These are phyloP conservation scores for Cutaneotrichosporon dermatis DNA, from an alignment of 1,284 basidiomycete genomes.

Conservation along the genomic window DNA sequence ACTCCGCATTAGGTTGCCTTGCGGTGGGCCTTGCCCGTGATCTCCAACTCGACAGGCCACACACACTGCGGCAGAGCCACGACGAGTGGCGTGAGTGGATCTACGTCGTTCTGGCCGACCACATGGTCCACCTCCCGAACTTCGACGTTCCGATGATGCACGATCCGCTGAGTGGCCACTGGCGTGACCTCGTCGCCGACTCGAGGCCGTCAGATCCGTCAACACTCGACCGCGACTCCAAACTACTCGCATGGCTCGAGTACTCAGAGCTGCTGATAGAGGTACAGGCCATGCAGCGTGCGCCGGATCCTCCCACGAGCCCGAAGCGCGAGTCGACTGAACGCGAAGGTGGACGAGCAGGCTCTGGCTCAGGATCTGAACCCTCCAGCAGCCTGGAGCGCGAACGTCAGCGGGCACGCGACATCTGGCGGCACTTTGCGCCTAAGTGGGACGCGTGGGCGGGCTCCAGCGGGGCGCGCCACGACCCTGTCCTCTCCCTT, in stretches of 20 bases:
- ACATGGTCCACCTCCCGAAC: constrained; percentile 37
- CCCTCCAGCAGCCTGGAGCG: background rate
- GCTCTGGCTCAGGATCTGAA: too few species aligned
- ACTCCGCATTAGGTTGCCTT: constrained; percentile 32
- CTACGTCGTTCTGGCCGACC: constrained; percentile 44
- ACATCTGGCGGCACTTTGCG: constrained; percentile 32
- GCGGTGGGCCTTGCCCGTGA: constrained; percentile 38
- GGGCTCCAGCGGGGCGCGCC: constrained; percentile 22
- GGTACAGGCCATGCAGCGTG: constrained; percentile 16
- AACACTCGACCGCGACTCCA: constrained; percentile 42
- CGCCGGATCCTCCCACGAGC: background rate
- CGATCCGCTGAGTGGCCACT: constrained; percentile 31
- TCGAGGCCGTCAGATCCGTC: constrained; percentile 29
- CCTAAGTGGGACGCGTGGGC: constrained; percentile 41
- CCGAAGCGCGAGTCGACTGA: background rate
- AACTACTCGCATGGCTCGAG: constrained; percentile 47
- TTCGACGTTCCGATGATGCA: constrained; percentile 31
- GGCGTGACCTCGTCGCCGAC: constrained; percentile 37
- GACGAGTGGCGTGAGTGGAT: constrained; percentile 48
- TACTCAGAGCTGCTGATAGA: constrained; percentile 44
- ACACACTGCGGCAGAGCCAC: constrained; percentile 24
- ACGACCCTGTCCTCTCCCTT: constrained; percentile 34
- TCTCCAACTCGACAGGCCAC: constrained; percentile 30
- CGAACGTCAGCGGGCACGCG: constrained; percentile 13
- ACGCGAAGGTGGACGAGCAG: background rate